Conservation (phyloP, 179 eudicot species). For the Silene coronaria region DNA sequence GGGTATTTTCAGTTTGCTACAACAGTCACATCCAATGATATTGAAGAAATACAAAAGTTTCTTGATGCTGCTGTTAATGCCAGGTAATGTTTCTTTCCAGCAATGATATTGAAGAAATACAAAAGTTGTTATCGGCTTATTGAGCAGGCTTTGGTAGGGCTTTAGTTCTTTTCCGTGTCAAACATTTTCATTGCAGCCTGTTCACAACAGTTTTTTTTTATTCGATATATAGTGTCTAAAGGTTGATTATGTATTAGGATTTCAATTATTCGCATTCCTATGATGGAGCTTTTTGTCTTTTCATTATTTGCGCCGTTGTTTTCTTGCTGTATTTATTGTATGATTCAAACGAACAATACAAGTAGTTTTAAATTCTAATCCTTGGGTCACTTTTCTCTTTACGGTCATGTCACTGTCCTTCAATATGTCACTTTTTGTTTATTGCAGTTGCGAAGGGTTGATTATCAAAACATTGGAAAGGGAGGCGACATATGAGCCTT, state of each 20-base stretch:
- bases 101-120: not conserved
- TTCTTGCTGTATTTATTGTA: not conserved
- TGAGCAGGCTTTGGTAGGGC: slow-evolving; percentile 7
- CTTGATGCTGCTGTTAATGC: slow-evolving; percentile 75
- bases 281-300: not conserved
- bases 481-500: slow-evolving; percentile 98
- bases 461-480: slow-evolving; percentile 80
- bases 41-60: slow-evolving; percentile 90
- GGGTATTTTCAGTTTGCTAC: slow-evolving; percentile 86
- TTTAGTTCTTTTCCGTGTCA: not conserved
- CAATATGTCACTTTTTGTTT: slow-evolving; percentile 1
- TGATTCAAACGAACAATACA: not conserved
- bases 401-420: not conserved
- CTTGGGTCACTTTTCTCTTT: not conserved
- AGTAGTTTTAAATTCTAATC: not conserved
- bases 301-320: not conserved
- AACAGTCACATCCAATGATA: slow-evolving; percentile 69
- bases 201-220: not conserved
- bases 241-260: not conserved
- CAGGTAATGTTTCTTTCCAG: slow-evolving; percentile 35
- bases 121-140: not conserved
- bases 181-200: not conserved
- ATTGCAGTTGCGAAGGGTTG: slow-evolving; percentile 82
- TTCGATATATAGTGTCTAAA: not conserved
- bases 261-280: not conserved